Evolutionary conservation across 1,139 yeast species (phyloP), one percentile per base, ranked within the genome.

Genomic region (Debaryomyces coudertii): DNA sequence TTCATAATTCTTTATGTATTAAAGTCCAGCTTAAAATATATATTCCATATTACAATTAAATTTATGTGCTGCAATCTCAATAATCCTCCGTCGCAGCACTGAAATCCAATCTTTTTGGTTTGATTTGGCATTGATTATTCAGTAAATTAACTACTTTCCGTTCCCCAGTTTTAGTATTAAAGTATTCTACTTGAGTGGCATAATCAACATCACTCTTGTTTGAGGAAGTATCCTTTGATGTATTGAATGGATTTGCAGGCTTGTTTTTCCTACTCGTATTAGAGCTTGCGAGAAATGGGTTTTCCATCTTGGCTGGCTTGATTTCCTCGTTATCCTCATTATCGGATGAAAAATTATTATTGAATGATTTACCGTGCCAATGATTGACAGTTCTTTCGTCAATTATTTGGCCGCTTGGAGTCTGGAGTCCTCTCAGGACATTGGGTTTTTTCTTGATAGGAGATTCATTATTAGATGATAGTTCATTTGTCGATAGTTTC

Each of bases 91-190:
- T 29, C 16, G 28, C 42, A n/a, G 36, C 30, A 7, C 50, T 43
- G 53, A 72, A 72, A 49, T 67, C 69, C 56, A 74, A 65, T 50
- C 67, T 72, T 54, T 69, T 71, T 18, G 79, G 80, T 50, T 67
- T 67, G 38, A 73, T 66, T 40, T 61, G 63, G 49, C 61, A 62
- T 49, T 74, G 77, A 31, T 64, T 65, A 8, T 60, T 63, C 44
- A 69, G 57, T 40, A 75, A 58, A 46, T 65, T 61, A 23, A 71
- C 67, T 25, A 71, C 55, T 46, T 64, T 62, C 35, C 62, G 58
- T 42, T 69, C 68, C 2, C 79, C 79, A 2, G 78, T 73, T 44
- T 61, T 66, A 44, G 68, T 59, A 51, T 73, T 68, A 14, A 72
- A 54, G 42, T 63, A 61, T 51, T 73, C 79, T 58, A 68, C 65